A percentile compares a stretch with the other conserved stretches of the same genome.
Evolutionary conservation across 495 filamentous ascomycete genomes (phyloP).

Genomic region (Penicillium silybi): DNA sequence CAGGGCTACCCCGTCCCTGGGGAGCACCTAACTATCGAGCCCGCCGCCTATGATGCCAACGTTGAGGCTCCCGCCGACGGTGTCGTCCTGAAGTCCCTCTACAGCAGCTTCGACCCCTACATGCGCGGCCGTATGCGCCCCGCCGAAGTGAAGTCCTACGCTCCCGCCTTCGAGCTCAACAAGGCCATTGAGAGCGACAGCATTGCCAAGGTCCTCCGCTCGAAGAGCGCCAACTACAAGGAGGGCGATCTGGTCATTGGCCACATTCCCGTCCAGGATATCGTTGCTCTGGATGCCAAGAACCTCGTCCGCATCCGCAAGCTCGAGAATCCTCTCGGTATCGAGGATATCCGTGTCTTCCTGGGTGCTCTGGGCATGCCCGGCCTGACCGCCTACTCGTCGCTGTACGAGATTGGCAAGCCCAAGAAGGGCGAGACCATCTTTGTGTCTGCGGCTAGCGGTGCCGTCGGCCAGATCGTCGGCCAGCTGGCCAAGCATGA

Average conservation of each 20-base stretch:
- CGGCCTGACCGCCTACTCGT: conserved; percentile 77
- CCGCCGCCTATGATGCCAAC: conserved; percentile 61
- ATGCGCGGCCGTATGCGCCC: conserved; percentile 65
- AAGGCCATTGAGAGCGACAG: conserved; percentile 54
- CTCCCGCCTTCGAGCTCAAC: conserved; percentile 51
- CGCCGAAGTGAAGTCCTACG: conserved; percentile 57
- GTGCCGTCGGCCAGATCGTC: conserved; percentile 80
- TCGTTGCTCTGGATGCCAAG: conserved; percentile 33
- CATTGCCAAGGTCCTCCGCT: conserved; percentile 64
- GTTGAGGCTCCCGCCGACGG: conserved; percentile 63
- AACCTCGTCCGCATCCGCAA: conserved; percentile 27
- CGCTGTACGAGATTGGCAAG: conserved; percentile 76
- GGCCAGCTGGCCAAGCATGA: conserved; percentile 85
- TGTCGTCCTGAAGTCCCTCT: conserved; percentile 66
- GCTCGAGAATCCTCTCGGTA: conserved; percentile 42
- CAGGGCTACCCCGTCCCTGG: conserved; percentile 65
- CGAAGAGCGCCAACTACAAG: conserved; percentile 55
- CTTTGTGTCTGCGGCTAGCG: conserved; percentile 76
- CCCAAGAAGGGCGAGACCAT: conserved; percentile 88
- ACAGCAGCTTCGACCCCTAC: conserved; percentile 86
- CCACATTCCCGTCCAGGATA: conserved; percentile 58
- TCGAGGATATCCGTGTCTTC: conserved; percentile 49
- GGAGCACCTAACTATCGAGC: conserved; percentile 68
- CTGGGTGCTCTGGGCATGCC: conserved; percentile 83
- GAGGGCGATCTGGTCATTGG: conserved; percentile 66